These are phyloP conservation scores for Cymbopogon flexuosus DNA, from an alignment of 202 grass and related monocot species.

Conservation along the genomic window DNA sequence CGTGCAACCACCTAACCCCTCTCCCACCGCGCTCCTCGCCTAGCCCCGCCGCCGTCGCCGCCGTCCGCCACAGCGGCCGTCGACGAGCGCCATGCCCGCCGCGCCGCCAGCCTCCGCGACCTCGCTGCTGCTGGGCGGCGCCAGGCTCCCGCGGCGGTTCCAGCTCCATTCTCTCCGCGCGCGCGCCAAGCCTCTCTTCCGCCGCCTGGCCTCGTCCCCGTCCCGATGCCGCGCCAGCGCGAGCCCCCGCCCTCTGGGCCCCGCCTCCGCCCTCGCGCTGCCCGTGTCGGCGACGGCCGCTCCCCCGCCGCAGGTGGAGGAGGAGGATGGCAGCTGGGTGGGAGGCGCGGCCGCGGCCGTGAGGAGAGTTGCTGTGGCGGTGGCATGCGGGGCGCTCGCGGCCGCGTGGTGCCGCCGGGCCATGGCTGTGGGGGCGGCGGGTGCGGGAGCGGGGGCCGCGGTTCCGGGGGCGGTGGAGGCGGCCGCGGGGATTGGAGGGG, in stretches of 20 bases:
- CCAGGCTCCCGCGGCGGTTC: conserved; percentile 36
- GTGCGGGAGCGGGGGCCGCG: conserved; percentile 4
- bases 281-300: conserved; percentile 15
- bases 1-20: not conserved
- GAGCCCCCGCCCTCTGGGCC: not conserved
- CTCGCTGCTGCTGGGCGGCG: conserved; percentile 31
- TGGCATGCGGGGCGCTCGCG: conserved; percentile 31
- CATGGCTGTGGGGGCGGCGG: conserved; percentile 29
- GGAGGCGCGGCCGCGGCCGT: not conserved
- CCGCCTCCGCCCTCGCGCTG: conserved; percentile 8
- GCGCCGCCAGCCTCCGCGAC: conserved; percentile 15
- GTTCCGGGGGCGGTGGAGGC: conserved; percentile 36
- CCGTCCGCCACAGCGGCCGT: not conserved
- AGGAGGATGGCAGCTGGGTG: not conserved
- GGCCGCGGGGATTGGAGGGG: conserved; percentile 28
- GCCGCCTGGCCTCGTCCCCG: not conserved
- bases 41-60: not conserved
- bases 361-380: conserved; percentile 24
- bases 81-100: conserved; percentile 20
- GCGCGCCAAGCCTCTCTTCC: conserved; percentile 32
- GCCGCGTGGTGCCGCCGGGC: conserved; percentile 29
- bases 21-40: not conserved
- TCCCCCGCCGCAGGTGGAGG: conserved; percentile 6
- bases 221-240: not conserved
- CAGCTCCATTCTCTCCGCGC: conserved; percentile 36